phyloP scores from a whole-genome alignment of 768 basidiomycete species.

The Leccinum disarticulatum region DNA sequence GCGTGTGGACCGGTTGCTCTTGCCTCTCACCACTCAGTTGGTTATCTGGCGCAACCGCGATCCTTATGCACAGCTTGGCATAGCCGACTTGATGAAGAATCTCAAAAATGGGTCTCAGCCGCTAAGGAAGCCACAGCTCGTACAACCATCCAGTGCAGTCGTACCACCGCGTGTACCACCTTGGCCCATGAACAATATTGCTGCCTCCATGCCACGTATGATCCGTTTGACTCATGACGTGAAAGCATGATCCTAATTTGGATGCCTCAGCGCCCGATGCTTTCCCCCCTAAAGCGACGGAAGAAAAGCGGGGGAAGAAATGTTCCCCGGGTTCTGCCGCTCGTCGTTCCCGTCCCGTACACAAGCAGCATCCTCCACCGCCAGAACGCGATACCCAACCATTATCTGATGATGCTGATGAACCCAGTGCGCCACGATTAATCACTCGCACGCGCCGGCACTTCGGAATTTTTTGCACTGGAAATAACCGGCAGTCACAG shows the following conservation, averaged over 20 bases:
- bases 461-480: slow-evolving; percentile 41
- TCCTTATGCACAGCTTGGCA: slow-evolving; percentile 35
- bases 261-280: slow-evolving; percentile 39
- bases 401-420: slow-evolving; percentile 5
- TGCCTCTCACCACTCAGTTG: slow-evolving; percentile 33
- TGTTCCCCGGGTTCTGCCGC: slow-evolving; percentile 3
- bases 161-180: slow-evolving; percentile 19
- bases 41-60: slow-evolving; percentile 30
- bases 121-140: slow-evolving; percentile 20
- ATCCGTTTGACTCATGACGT: slow-evolving; percentile 1
- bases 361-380: slow-evolving; percentile 24
- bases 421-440: slow-evolving; percentile 9
- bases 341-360: slow-evolving; percentile 26
- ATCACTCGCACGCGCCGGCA: slow-evolving; percentile 21
- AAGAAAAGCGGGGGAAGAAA: slow-evolving; percentile 18
- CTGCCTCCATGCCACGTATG: slow-evolving; percentile 40
- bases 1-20: slow-evolving; percentile 33
- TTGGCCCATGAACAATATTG: slow-evolving; percentile 25
- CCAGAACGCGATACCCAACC: slow-evolving; percentile 12
- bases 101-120: slow-evolving; percentile 14
- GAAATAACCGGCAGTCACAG: slow-evolving; percentile 24
- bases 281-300: slow-evolving; percentile 26
- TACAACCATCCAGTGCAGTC: slow-evolving; percentile 12
- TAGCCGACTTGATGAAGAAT: slow-evolving; percentile 31
- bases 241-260: slow-evolving; percentile 8